phyloP scores from a whole-genome alignment of 179 eudicot genomes.

The Beta corolliflora region DNA sequence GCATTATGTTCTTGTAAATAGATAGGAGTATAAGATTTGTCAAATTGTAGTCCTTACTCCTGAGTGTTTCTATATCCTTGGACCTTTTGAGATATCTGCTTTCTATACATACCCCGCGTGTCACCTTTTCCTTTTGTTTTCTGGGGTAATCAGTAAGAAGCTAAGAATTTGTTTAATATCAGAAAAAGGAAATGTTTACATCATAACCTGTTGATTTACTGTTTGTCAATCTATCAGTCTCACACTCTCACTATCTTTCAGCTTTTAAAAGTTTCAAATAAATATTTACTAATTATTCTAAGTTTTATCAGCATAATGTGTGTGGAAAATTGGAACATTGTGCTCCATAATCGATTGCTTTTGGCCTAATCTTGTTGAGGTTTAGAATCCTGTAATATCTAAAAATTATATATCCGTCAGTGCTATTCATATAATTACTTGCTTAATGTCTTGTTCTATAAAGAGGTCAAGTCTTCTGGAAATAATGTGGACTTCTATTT shows the following conservation, averaged over 20 bases:
- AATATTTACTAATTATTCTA: not conserved
- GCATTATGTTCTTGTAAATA: too few relatives aligned
- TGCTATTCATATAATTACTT: not conserved
- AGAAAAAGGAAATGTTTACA: not conserved
- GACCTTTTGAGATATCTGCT: too few relatives aligned
- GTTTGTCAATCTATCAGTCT: not conserved
- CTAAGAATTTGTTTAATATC: not conserved
- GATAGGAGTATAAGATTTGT: too few relatives aligned
- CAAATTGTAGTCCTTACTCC: too few relatives aligned
- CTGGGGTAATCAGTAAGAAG: too few relatives aligned
- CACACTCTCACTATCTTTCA: constrained; percentile 11
- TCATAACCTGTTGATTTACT: too few relatives aligned
- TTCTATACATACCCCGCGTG: too few relatives aligned
- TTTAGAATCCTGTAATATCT: not conserved
- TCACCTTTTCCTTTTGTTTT: too few relatives aligned
- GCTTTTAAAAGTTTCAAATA: too few relatives aligned
- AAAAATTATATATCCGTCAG: not conserved
- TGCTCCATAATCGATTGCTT: not conserved
- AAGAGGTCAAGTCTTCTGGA: not conserved
- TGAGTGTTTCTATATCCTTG: too few relatives aligned
- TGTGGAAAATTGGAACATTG: not conserved
- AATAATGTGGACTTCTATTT: not conserved
- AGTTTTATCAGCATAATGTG: not conserved
- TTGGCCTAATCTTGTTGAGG: not conserved
- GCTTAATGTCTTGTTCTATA: not conserved